These are phyloP conservation scores for Aspergillus arachidicola DNA, from an alignment of 2,329 filamentous ascomycete genomes.

Conservation along the genomic window DNA sequence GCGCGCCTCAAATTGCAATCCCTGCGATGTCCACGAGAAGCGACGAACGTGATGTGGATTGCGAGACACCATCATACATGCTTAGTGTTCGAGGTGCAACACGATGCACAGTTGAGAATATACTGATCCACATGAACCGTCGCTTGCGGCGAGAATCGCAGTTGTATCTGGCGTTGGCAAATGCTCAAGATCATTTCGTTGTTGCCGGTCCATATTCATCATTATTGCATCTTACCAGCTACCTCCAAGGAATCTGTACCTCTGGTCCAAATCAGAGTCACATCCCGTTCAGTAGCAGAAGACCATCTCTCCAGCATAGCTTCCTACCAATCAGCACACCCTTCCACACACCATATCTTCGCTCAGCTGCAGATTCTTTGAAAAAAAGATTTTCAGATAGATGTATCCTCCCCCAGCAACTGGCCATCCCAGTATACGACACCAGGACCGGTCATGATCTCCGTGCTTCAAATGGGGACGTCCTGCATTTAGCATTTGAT, in stretches of 20 bases:
- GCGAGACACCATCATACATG: constrained; percentile 18
- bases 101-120: background rate
- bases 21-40: background rate
- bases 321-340: constrained; percentile 47
- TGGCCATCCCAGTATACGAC: constrained; percentile 36
- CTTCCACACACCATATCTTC: constrained; percentile 44
- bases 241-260: constrained; percentile 7
- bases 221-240: constrained; percentile 13
- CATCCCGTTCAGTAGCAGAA: constrained; percentile 37
- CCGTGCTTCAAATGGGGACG: constrained; percentile 9
- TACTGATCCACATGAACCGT: constrained; percentile 12
- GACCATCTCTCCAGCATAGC: constrained; percentile 24
- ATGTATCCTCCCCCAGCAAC: constrained; percentile 11
- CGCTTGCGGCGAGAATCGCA: background rate
- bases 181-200: constrained; percentile 21
- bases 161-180: constrained; percentile 15
- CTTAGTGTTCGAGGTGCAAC: constrained; percentile 18
- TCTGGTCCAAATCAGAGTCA: constrained; percentile 18
- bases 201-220: constrained; percentile 20
- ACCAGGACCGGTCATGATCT: constrained; percentile 34
- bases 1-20: constrained; percentile 12
- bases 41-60: background rate
- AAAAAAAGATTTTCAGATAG: constrained; percentile 17
- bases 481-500: constrained; percentile 17
- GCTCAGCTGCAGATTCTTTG: constrained; percentile 23